Base-by-base conservation (phyloP, 768 basidiomycete species). In the Boletus sensibilis region DNA sequence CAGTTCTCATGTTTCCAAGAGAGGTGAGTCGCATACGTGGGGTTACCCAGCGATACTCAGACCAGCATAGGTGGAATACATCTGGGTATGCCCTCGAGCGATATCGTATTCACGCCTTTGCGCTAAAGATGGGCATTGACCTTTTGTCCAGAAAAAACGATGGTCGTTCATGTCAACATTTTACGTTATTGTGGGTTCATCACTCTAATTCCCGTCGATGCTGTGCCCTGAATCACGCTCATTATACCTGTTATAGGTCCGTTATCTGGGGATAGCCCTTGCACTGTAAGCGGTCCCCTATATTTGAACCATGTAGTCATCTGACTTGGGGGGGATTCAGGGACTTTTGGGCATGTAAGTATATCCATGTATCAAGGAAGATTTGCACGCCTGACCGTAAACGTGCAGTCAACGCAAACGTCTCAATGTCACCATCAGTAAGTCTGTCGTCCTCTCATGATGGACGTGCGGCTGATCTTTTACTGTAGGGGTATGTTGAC, bases 1-100 rank as follows among this genome's bases (percentile, higher is more conserved):
- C 12, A 66, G 61, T 52, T 14, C 53, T 66, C 53, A 52, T 66
- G 58, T 65, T 65, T 39, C 51, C 58, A 21, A 56, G 61, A 52
- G 64, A 63, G 64, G 64, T 60, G 38, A 47, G 61, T 42, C 10
- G 13, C 16, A 11, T 53, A 21, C 29, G 27, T 4, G 3, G 11
- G 13, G 1, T 23, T 4, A 44, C 25, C 13, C 20, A 25, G n/a
- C 2, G 23, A 44, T 55, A 13, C 45, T 54, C 42, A 59, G 20
- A 25, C 14, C 4, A n/a, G 16, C 16, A 31, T 21, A 66, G 61
- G 58, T 58, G 25, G 48, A 66, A 57, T 41, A 60, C 37, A 42
- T 66, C 14, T 66, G 64, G 64, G 64, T 63, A 53, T 12, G 64
- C 40, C 23, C 27, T 53, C 14, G 27, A n/a, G 10, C 12, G 7